These are phyloP conservation scores for Ichthyophonus hoferi DNA, from an alignment of 208 protist genomes.

Conservation along the genomic window DNA sequence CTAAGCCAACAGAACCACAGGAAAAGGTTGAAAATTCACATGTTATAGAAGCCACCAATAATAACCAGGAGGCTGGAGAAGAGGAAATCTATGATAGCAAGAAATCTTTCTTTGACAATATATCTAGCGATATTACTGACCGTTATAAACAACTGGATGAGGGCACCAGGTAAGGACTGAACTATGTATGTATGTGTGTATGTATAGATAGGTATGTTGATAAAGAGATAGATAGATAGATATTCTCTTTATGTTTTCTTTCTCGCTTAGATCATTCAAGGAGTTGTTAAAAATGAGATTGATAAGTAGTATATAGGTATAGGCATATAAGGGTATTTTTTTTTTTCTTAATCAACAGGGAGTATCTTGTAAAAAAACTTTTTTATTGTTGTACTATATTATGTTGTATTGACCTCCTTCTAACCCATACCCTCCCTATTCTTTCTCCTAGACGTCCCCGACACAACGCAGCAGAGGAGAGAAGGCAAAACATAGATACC, in stretches of 20 bases:
- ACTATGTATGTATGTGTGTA: background rate
- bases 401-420: background rate
- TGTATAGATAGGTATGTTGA: no score
- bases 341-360: background rate
- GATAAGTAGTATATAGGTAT: no score
- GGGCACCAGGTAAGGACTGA: background rate
- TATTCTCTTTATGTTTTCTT: background rate
- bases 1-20: no score
- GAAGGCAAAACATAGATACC: background rate
- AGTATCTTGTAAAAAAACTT: background rate
- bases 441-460: background rate
- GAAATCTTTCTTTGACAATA: conserved; percentile 27
- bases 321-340: background rate
- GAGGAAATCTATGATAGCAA: background rate
- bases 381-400: background rate
- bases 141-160: background rate
- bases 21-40: no score
- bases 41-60: no score
- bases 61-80: no score
- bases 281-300: no score
- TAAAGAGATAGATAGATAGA: no score
- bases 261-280: no score
- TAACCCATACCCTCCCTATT: background rate
- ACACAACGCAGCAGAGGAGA: background rate
- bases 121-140: conserved; percentile 22